phyloP scores from a whole-genome alignment of 164 flowering plant species.

The Nymphaea thermarum region DNA sequence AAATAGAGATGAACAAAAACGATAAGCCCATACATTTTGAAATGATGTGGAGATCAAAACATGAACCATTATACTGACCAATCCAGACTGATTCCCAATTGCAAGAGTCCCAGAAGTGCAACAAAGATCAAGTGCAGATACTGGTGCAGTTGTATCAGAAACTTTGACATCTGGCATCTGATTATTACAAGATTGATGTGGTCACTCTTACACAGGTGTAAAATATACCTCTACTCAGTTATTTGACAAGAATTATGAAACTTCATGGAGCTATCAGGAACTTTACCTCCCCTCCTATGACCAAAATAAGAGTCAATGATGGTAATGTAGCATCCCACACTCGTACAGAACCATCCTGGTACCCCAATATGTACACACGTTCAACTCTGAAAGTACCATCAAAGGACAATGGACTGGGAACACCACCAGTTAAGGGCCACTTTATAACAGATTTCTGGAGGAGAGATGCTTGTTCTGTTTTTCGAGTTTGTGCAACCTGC shows the following conservation, averaged over 20 bases:
- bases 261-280: neutral
- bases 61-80: conserved; percentile 43
- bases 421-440: conserved; percentile 84
- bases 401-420: conserved; percentile 29
- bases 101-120: conserved; percentile 37
- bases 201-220: conserved; percentile 3
- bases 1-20: neutral
- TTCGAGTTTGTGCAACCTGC: conserved; percentile 29
- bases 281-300: conserved; percentile 44
- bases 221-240: neutral
- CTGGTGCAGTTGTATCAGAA: conserved; percentile 38
- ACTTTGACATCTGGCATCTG: conserved; percentile 47
- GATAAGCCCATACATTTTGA: neutral
- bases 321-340: conserved; percentile 80
- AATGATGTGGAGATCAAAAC: neutral
- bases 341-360: conserved; percentile 73
- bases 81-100: conserved; percentile 69
- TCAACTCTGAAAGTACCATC: conserved; percentile 21
- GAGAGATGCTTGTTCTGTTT: conserved; percentile 14
- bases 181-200: conserved; percentile 9
- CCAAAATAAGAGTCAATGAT: conserved; percentile 36
- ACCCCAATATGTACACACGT: conserved; percentile 57
- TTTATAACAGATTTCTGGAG: conserved; percentile 15
- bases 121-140: conserved; percentile 60
- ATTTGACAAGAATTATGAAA: neutral